Percentiles rank a stretch among this genome's conserved stretches.
phyloP scores from a whole-genome alignment of 1,284 basidiomycete genomes.

The Amylostereum areolatum region DNA sequence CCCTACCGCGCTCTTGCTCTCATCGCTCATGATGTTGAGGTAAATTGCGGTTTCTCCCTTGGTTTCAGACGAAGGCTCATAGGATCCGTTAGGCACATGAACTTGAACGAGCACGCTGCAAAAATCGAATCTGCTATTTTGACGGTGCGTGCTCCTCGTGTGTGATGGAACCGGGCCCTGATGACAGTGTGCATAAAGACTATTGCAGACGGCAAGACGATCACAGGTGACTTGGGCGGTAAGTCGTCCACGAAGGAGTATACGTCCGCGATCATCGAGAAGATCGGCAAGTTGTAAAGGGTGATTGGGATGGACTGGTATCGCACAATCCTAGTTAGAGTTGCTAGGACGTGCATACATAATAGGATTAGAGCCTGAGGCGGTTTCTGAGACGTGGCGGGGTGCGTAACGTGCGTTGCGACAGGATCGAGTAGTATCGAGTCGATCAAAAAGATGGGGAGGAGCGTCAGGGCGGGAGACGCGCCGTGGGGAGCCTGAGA shows the following conservation, averaged over 20 bases:
- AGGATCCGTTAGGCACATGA: slow-evolving; percentile 77
- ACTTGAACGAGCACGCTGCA: slow-evolving; percentile 77
- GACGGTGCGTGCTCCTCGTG: slow-evolving; percentile 40
- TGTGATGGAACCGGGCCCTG: slow-evolving; percentile 12
- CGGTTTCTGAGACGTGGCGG: too few relatives aligned
- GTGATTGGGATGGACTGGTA: not conserved
- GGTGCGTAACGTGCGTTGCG: too few relatives aligned
- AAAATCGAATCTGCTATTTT: slow-evolving; percentile 93
- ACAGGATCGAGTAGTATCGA: too few relatives aligned
- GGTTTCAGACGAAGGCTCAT: slow-evolving; percentile 16
- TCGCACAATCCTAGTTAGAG: too few relatives aligned
- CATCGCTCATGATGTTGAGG: slow-evolving; percentile 96
- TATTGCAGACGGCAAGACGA: slow-evolving; percentile 89
- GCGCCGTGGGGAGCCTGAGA: not conserved
- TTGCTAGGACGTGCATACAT: too few relatives aligned
- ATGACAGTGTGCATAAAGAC: slow-evolving; percentile 46
- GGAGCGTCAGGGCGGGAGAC: too few relatives aligned
- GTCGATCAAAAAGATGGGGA: too few relatives aligned
- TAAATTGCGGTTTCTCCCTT: slow-evolving; percentile 31
- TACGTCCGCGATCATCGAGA: slow-evolving; percentile 81
- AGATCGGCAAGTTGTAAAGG: slow-evolving; percentile 46
- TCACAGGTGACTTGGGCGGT: slow-evolving; percentile 91
- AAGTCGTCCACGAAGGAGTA: slow-evolving; percentile 86
- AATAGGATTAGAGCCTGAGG: too few relatives aligned
- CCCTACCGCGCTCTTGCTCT: slow-evolving; percentile 93